Evolutionary conservation across 345 rosid species (phyloP), one percentile per base, ranked within the genome.

Genomic region (Schrenkiella parvula): DNA sequence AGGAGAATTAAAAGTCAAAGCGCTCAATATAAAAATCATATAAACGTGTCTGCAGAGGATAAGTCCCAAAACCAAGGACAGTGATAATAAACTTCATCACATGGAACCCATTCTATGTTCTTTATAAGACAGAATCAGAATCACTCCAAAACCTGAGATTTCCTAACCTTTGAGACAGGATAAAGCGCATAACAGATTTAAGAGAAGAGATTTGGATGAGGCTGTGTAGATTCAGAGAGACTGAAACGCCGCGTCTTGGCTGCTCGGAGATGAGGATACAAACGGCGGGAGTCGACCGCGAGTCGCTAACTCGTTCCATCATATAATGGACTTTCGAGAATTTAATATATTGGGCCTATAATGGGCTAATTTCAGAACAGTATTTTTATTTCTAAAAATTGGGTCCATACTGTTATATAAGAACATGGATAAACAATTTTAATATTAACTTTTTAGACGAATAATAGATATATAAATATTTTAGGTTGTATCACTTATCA

Each of bases 221-320:
- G 23, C 53, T 8, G 37, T 25, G 38, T 11, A 10, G 3, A 39
- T n/a, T n/a, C n/a, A n/a, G n/a, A n/a, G 64, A 29, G 66, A 56
- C 4, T 56, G 31, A 38, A 56, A 48, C 72, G 61, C 53, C 42
- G 72, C 51, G 59, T 44, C n/a, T 56, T 55, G 9, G 77, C 41
- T 17, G 39, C 19, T 62, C 21, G n/a, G 18, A 4, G 57, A 12
- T 70, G 64, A 53, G 25, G 17, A 6, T 55, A 46, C 22, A 55
- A 58, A 34, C 66, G 71, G 71, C 65, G 41, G 51, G 39, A 55
- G 58, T 54, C 38, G 77, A 32, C 48, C 71, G 51, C 56, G 18
- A 52, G 4, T 60, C 74, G 42, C 46, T 23, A 8, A 59, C n/a
- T 70, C 57, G 48, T 25, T 25, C 10, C 18, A 5, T 15, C 2